Conservation (phyloP, 176 grass and related monocot species). For the Cenchrus fungigraminus region DNA sequence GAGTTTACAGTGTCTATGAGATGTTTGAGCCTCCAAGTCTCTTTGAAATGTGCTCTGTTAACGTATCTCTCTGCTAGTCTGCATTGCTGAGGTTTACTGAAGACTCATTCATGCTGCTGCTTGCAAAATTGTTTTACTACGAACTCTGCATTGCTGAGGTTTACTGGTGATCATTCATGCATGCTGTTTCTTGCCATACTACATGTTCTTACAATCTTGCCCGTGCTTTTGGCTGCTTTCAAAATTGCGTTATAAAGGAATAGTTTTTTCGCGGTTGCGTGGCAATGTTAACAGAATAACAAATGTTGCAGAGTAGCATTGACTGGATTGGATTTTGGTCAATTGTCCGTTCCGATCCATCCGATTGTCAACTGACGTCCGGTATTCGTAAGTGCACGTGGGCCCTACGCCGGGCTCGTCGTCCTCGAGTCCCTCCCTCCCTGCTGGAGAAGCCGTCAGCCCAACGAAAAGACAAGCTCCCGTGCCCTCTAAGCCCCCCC, state of each 20-base stretch:
- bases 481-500: conserved; percentile 12
- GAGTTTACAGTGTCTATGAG: conserved; percentile 34
- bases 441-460: conserved; percentile 10
- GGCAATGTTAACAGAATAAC: background rate
- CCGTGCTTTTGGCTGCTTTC: background rate
- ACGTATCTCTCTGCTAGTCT: too few species aligned
- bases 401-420: background rate
- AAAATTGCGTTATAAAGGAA: background rate
- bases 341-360: too few species aligned
- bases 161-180: background rate
- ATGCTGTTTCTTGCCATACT: background rate
- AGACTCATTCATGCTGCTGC: background rate
- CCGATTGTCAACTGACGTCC: background rate
- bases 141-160: background rate
- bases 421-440: background rate
- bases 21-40: background rate
- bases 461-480: conserved; percentile 36
- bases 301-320: background rate
- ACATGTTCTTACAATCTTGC: background rate
- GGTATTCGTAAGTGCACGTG: background rate
- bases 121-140: too few species aligned
- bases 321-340: too few species aligned
- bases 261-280: background rate
- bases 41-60: background rate
- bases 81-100: background rate